Evolutionary conservation across 1,284 basidiomycete species (phyloP).

Genomic region (Phylloboletellus chloephorus): DNA sequence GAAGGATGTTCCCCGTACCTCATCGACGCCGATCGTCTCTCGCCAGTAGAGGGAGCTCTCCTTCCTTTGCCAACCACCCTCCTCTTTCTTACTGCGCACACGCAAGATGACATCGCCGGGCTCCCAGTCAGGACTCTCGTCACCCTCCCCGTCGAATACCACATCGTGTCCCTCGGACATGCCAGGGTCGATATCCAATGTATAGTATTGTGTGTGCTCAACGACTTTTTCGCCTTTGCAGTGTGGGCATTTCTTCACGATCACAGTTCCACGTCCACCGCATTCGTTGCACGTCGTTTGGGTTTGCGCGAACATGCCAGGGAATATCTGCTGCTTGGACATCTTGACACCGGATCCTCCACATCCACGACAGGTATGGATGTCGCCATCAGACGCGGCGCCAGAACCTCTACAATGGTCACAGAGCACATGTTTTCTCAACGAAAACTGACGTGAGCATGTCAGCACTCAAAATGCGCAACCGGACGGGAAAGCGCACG

Average conservation of each 20-base stretch:
- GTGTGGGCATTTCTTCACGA: constrained; percentile 72
- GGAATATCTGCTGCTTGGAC: constrained; percentile 89
- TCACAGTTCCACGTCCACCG: constrained; percentile 73
- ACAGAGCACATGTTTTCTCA: constrained; percentile 85
- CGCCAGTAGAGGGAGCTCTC: constrained; percentile 86
- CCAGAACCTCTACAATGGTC: constrained; percentile 91
- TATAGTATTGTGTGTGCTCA: constrained; percentile 77
- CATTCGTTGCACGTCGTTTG: constrained; percentile 78
- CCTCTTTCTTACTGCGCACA: constrained; percentile 68
- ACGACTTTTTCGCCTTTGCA: constrained; percentile 82
- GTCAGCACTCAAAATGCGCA: constrained; percentile 6
- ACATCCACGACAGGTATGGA: constrained; percentile 77
- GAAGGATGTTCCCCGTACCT: constrained; percentile 49
- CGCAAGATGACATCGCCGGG: constrained; percentile 86
- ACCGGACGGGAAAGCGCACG: constrained; percentile 39
- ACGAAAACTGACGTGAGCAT: constrained; percentile 64
- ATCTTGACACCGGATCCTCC: constrained; percentile 81
- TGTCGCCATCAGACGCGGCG: constrained; percentile 80
- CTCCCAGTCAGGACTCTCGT: constrained; percentile 91
- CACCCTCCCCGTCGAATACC: constrained; percentile 88
- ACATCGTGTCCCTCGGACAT: constrained; percentile 90
- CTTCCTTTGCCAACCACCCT: constrained; percentile 81
- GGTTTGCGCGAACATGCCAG: constrained; percentile 87
- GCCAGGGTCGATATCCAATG: constrained; percentile 78
- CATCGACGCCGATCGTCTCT: constrained; percentile 84